These are phyloP conservation scores for Sporothrix sp. DNA, from an alignment of 2,329 filamentous ascomycete species.

Conservation along the genomic window DNA sequence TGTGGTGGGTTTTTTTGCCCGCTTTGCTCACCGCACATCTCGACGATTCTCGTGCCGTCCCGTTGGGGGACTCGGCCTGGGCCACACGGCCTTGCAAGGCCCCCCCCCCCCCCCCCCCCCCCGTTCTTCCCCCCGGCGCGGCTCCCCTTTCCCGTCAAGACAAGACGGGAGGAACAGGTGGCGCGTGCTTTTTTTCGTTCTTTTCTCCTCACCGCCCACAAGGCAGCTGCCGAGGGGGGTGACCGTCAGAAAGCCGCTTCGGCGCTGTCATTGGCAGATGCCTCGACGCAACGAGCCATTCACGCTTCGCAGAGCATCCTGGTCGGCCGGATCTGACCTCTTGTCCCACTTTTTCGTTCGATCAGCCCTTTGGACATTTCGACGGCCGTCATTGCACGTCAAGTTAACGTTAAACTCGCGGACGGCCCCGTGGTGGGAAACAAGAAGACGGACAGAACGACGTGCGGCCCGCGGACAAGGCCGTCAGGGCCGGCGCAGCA, in stretches of 20 bases:
- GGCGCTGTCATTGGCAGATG: constrained; percentile 23
- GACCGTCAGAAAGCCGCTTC: constrained; percentile 17
- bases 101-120: no score
- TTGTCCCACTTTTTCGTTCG: constrained; percentile 19
- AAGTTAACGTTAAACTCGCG: constrained; percentile 4
- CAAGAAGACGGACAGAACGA: background rate
- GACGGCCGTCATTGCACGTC: constrained; percentile 2
- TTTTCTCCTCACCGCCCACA: background rate
- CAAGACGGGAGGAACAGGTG: constrained; percentile 18
- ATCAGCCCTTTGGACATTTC: background rate
- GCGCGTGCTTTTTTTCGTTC: constrained; percentile 16
- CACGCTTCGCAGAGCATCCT: constrained; percentile 14
- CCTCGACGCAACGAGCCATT: constrained; percentile 13
- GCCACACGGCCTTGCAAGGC: background rate
- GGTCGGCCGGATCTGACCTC: constrained; percentile 21
- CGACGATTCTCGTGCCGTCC: no score
- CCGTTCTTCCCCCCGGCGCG: constrained; percentile 20
- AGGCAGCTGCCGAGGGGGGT: constrained; percentile 15
- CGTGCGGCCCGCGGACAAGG: no score
- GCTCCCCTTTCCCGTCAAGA: constrained; percentile 21
- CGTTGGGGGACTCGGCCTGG: no score
- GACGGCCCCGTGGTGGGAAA: constrained; percentile 14
- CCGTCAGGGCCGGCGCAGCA: no score
- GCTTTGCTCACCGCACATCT: no score
- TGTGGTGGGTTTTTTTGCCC: no score